Evolutionary conservation across 176 grass and related monocot genomes (phyloP).

Genomic region (Oryza meyeriana): DNA sequence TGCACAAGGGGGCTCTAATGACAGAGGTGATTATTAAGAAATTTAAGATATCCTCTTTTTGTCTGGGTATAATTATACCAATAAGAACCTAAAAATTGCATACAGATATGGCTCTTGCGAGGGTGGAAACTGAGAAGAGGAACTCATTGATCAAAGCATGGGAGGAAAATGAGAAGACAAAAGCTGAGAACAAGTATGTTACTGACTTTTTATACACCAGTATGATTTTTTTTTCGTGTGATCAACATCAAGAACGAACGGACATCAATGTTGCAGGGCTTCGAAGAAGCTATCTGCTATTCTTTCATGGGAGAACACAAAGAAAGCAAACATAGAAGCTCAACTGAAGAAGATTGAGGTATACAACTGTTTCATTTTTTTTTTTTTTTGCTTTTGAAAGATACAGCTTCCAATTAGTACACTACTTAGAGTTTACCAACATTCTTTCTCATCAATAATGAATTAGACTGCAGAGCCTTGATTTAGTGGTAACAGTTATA

Average conservation of each 20-base stretch:
- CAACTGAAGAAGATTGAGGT: constrained; percentile 86
- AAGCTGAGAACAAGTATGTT: constrained; percentile 83
- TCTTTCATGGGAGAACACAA: constrained; percentile 90
- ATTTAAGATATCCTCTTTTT: neutral
- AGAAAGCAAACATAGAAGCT: constrained; percentile 78
- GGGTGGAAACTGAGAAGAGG: constrained; percentile 80
- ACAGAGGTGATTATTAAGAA: constrained; percentile 63
- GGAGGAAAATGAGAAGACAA: constrained; percentile 94
- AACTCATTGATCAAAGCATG: constrained; percentile 83
- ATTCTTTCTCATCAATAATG: neutral
- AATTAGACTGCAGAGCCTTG: neutral
- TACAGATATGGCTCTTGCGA: constrained; percentile 73
- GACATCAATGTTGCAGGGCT: constrained; percentile 48
- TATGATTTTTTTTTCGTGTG: neutral
- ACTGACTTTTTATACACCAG: neutral
- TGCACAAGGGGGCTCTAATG: constrained; percentile 48
- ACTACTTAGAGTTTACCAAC: neutral
- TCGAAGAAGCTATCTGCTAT: constrained; percentile 70
- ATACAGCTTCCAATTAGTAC: neutral
- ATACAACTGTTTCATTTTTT: neutral
- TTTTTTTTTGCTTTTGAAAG: neutral
- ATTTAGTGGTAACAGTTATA: neutral
- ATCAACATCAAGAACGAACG: constrained; percentile 4
- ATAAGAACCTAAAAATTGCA: neutral
- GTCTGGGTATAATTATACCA: neutral